Evolutionary conservation across 2,329 filamentous ascomycete genomes (phyloP).

Genomic region (Akanthomyces uredinophilus): DNA sequence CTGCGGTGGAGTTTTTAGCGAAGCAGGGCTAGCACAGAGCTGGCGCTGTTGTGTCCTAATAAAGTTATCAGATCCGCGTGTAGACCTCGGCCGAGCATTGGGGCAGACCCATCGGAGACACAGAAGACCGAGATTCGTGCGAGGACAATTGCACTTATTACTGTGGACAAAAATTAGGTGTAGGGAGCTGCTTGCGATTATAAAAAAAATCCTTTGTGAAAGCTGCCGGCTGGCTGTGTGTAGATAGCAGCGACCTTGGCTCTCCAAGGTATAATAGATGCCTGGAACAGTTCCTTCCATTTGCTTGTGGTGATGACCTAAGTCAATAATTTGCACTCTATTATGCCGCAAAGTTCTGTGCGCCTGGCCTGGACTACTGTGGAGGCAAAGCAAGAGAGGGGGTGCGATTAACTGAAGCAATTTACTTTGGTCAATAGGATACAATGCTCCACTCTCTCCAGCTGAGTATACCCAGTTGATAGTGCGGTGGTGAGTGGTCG

Average conservation of each 20-base stretch:
- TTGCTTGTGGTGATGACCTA: not conserved
- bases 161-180: too few species aligned
- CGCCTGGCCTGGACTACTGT: not conserved
- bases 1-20: not conserved
- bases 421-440: too few species aligned
- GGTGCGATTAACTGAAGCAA: not conserved
- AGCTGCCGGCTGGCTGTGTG: not conserved
- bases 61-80: slow-evolving; percentile 35
- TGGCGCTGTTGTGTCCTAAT: slow-evolving; percentile 15
- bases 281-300: not conserved
- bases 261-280: not conserved
- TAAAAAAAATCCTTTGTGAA: not conserved
- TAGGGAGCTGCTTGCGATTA: too few species aligned
- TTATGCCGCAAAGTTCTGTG: not conserved
- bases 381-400: not conserved
- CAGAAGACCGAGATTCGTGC: not conserved
- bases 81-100: slow-evolving; percentile 2
- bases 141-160: not conserved
- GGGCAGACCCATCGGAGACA: not conserved
- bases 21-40: not conserved
- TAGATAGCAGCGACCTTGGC: not conserved
- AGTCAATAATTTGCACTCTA: too few species aligned
- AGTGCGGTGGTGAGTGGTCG: not conserved
- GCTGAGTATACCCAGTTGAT: not conserved
- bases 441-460: not conserved